These are phyloP conservation scores for Alopecurus myosuroides DNA, from an alignment of 176 grass and related monocot species.

Conservation along the genomic window DNA sequence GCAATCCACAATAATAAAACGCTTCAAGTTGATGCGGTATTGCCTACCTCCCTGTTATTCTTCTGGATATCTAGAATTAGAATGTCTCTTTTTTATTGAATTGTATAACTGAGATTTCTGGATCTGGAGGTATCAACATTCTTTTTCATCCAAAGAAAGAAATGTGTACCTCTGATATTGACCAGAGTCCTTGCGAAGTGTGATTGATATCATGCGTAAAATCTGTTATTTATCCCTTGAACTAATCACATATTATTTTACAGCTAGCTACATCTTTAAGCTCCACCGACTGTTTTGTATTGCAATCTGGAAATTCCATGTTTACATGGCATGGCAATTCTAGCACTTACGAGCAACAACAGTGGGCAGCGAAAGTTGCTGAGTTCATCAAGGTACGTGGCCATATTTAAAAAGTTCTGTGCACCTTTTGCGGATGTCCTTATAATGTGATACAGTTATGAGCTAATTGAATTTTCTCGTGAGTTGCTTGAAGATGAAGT, in stretches of 20 bases:
- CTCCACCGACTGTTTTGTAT: slow-evolving; percentile 74
- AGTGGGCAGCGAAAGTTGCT: slow-evolving; percentile 79
- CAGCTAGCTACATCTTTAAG: slow-evolving; percentile 88
- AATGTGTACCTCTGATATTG: neutral
- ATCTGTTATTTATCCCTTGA: neutral
- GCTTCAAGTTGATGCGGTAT: slow-evolving; percentile 92
- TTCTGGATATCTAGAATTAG: neutral
- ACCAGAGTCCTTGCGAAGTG: neutral
- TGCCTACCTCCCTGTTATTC: neutral
- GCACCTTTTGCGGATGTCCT: neutral
- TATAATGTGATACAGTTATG: neutral
- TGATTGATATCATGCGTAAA: neutral
- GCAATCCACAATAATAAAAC: slow-evolving; percentile 77
- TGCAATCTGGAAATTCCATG: slow-evolving; percentile 90
- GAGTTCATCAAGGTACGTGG: slow-evolving; percentile 79
- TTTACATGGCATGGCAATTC: slow-evolving; percentile 92
- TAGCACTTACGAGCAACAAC: slow-evolving; percentile 80
- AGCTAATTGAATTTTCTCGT: neutral
- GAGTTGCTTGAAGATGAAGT: neutral
- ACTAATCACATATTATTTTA: slow-evolving; percentile 25
- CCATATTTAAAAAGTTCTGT: slow-evolving; percentile 11
- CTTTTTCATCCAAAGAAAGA: neutral
- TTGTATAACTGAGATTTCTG: neutral
- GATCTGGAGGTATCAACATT: neutral
- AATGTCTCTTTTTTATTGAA: neutral